Evolutionary conservation across 2,329 filamentous ascomycete species (phyloP).

Genomic region (Fusarium liriodendri): DNA sequence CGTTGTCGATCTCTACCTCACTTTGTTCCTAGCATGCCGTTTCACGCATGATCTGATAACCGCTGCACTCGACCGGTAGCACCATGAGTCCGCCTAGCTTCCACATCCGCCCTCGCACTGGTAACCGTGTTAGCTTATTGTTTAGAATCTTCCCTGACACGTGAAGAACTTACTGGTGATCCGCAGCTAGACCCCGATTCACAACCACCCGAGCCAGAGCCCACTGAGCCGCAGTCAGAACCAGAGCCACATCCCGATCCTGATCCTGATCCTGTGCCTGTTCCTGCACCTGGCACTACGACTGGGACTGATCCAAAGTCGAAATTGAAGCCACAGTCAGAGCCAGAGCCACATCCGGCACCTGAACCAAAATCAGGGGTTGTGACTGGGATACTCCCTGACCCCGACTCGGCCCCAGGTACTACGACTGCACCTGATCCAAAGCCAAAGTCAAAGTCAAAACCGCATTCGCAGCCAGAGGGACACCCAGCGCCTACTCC

Average conservation of each 20-base stretch:
- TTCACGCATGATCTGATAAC: background rate
- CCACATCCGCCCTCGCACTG: background rate
- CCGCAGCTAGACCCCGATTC: background rate
- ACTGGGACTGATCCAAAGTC: background rate
- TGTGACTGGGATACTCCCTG: background rate
- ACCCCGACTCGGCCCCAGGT: background rate
- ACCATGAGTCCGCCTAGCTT: background rate
- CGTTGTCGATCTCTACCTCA: background rate
- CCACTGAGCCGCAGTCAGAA: background rate
- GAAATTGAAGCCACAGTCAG: background rate
- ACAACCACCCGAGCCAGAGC: background rate
- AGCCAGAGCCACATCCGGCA: background rate
- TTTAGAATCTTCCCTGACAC: background rate
- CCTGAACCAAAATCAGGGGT: background rate
- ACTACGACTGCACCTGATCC: background rate
- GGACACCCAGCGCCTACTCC: background rate
- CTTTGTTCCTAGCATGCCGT: background rate
- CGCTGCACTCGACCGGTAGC: background rate
- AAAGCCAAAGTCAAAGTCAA: background rate
- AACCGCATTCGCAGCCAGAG: background rate
- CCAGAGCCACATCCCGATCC: background rate
- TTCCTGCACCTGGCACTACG: background rate
- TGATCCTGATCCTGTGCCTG: background rate
- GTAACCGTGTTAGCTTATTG: background rate
- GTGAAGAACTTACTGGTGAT: background rate